Conservation (phyloP, 805 yeast genomes). For the Hanseniaspora meyeri region DNA sequence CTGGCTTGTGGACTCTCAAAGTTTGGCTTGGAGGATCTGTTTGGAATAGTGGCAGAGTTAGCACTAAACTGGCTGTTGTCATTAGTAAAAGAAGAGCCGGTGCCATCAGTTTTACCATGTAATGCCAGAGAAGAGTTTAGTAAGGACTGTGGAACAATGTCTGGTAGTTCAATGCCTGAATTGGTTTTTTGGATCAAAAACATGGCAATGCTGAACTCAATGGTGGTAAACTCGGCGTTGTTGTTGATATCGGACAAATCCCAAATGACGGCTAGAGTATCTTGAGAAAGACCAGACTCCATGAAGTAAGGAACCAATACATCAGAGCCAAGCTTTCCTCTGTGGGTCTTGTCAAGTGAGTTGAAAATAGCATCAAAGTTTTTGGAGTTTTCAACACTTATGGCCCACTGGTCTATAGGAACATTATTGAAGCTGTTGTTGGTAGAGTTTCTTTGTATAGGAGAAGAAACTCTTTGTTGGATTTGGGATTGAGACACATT, state of each 20-base stretch:
- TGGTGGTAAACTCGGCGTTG: slow-evolving; percentile 63
- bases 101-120: slow-evolving; percentile 12
- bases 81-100: slow-evolving; percentile 18
- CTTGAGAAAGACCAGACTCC: slow-evolving; percentile 77
- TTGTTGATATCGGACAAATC: slow-evolving; percentile 84
- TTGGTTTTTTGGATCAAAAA: slow-evolving; percentile 76
- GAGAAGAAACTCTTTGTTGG: slow-evolving; percentile 21
- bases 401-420: slow-evolving; percentile 45
- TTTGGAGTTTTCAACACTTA: slow-evolving; percentile 53
- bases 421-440: slow-evolving; percentile 26
- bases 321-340: slow-evolving; percentile 57
- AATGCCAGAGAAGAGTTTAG: slow-evolving; percentile 29
- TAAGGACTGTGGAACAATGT: slow-evolving; percentile 58
- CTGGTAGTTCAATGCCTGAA: slow-evolving; percentile 68
- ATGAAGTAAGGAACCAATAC: slow-evolving; percentile 81
- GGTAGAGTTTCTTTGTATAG: slow-evolving; percentile 14
- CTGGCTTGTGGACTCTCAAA: slow-evolving; percentile 17
- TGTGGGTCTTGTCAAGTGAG: slow-evolving; percentile 52
- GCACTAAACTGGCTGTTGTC: slow-evolving; percentile 14
- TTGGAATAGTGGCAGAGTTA: slow-evolving; percentile 22
- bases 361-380: slow-evolving; percentile 75
- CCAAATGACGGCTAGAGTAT: slow-evolving; percentile 81
- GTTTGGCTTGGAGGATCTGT: slow-evolving; percentile 30
- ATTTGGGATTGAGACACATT: slow-evolving; percentile 15
- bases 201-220: slow-evolving; percentile 89